phyloP scores from a whole-genome alignment of 257 asterid species.

The Jacaranda mimosifolia region DNA sequence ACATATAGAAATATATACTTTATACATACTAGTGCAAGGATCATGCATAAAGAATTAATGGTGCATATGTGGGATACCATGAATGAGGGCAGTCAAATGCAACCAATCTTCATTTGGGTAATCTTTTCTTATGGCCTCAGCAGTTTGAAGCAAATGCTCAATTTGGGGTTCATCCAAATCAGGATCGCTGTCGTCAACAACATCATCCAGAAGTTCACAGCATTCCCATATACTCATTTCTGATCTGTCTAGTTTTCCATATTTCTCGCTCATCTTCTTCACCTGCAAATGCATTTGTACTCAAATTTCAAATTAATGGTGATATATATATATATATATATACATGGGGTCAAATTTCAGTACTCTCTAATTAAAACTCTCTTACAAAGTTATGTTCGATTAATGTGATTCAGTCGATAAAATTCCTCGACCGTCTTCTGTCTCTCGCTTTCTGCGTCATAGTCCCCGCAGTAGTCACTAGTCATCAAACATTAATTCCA shows the following conservation, averaged over 20 bases:
- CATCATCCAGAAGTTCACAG: slow-evolving; percentile 53
- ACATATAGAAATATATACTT: too few species aligned
- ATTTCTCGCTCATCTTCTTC: slow-evolving; percentile 44
- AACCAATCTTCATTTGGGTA: slow-evolving; percentile 61
- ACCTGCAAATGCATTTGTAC: slow-evolving; percentile 27
- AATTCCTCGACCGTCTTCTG: slow-evolving; percentile 68
- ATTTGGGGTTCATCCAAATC: slow-evolving; percentile 63
- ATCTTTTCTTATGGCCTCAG: slow-evolving; percentile 59
- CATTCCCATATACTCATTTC: slow-evolving; percentile 69
- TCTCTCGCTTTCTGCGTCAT: slow-evolving; percentile 59
- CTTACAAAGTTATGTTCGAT: slow-evolving; percentile 68
- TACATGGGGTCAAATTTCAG: not conserved
- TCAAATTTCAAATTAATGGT: not conserved
- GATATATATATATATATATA: too few species aligned
- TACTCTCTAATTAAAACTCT: not conserved
- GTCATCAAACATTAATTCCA: not conserved
- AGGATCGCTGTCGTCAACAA: slow-evolving; percentile 60
- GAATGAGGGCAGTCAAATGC: slow-evolving; percentile 56
- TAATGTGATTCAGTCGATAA: slow-evolving; percentile 62
- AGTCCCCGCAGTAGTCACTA: slow-evolving; percentile 67
- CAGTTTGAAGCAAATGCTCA: slow-evolving; percentile 57
- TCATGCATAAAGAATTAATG: not conserved
- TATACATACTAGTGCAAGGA: too few species aligned
- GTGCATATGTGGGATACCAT: slow-evolving; percentile 39
- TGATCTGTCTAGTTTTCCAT: slow-evolving; percentile 39